Evolutionary conservation across 495 filamentous ascomycete species (phyloP), one percentile per base, ranked within the genome.

Genomic region (Penicillium coprophilum): DNA sequence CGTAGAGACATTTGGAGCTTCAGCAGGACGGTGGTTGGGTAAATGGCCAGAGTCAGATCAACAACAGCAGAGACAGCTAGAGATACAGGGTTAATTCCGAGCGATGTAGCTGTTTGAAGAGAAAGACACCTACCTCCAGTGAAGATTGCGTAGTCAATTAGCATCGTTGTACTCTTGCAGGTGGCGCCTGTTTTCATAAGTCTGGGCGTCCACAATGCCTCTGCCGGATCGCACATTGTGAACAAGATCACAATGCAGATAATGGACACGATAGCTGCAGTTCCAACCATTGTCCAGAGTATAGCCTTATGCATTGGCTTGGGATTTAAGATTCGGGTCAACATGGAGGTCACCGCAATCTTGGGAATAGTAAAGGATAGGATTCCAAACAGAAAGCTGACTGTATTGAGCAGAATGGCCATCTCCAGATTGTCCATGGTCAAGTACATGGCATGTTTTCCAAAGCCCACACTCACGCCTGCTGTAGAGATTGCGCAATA

Each of bases 1-100:
- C 66, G 70, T 31, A 75, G 49, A 10, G 67, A 74, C 73, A 77
- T 74, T 21, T 76, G 67, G 4, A 76, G 65, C 17, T 70, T 71
- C 55, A 67, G 57, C 4, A 76, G 40, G 3, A 72, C 59, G 0
- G 59, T 58, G 0, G 57, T 49, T 0, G 74, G 74, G 48, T 73
- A 74, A 8, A 75, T 28, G 1, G 74, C 71, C 15, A 77, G 64
- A 13, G 59, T 66, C 4, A 76, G 51, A 59, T 77, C 74, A 31
- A 71, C 61, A 17, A 71, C 60, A 2, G 71, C 72, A 11, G 71
- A 76, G 4, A 69, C 20, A 0, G 64, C 73, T 77, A 44, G 24
- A 28, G 27, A 17, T 45, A 10, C 9, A 0, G 2, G 1, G 10
- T 50, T 27, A 55, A 28, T 41, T 44, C 27, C 11, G 4, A 17